A percentile compares a stretch with the other conserved stretches of the same genome.
phyloP scores from a whole-genome alignment of 768 basidiomycete species.

The Coprinellus micaceus region DNA sequence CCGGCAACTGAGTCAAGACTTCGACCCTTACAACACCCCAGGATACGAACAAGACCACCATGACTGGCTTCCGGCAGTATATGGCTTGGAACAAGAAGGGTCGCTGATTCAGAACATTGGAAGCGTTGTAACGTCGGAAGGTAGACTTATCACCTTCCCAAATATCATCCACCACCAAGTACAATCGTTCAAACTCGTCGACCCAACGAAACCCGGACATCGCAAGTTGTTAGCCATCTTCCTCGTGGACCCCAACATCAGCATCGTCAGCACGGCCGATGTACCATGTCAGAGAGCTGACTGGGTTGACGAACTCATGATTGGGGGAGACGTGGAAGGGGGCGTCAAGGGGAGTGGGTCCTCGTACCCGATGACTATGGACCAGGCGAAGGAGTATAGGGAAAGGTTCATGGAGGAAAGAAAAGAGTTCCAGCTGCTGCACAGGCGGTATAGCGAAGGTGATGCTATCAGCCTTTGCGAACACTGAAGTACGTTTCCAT shows the following conservation, averaged over 20 bases:
- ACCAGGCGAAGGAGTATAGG: slow-evolving; percentile 26
- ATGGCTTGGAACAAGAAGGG: not conserved
- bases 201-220: slow-evolving; percentile 33
- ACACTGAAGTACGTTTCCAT: too few species aligned
- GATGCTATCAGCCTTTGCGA: not conserved
- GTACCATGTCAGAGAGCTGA: slow-evolving; percentile 25
- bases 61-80: too few species aligned
- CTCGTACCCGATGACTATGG: slow-evolving; percentile 26
- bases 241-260: slow-evolving; percentile 30
- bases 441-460: not conserved
- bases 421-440: slow-evolving; percentile 17
- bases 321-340: slow-evolving; percentile 20
- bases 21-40: slow-evolving; percentile 1
- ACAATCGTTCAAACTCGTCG: slow-evolving; percentile 30
- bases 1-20: slow-evolving; percentile 6
- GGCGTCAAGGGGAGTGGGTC: too few species aligned
- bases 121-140: slow-evolving; percentile 23
- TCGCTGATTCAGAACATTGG: slow-evolving; percentile 23
- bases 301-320: slow-evolving; percentile 17
- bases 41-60: slow-evolving; percentile 19
- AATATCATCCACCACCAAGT: slow-evolving; percentile 37
- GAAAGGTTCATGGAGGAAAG: slow-evolving; percentile 30
- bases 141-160: slow-evolving; percentile 31
- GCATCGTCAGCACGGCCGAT: slow-evolving; percentile 21
- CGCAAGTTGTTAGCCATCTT: slow-evolving; percentile 38